These are phyloP conservation scores for Gleditsia sinensis DNA, from an alignment of 306 rosid species.

Conservation along the genomic window DNA sequence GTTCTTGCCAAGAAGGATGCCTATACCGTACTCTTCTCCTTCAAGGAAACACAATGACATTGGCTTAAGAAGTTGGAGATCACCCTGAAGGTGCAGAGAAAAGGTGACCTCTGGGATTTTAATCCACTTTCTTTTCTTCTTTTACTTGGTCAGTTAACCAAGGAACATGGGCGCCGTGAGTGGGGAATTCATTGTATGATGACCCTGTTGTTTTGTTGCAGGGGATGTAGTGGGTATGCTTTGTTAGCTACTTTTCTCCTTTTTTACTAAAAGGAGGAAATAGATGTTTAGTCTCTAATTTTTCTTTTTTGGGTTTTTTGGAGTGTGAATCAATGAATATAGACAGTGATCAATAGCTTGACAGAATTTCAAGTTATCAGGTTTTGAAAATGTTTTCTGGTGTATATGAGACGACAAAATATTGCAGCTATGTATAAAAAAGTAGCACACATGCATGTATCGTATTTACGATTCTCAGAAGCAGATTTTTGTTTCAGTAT, in stretches of 20 bases:
- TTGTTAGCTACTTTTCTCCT: constrained; percentile 37
- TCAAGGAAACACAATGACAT: constrained; percentile 89
- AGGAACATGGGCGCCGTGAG: constrained; percentile 51
- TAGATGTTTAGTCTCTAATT: constrained; percentile 38
- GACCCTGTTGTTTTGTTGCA: constrained; percentile 36
- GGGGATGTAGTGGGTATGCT: constrained; percentile 40
- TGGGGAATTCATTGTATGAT: constrained; percentile 46
- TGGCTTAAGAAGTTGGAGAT: constrained; percentile 70
- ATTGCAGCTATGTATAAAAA: constrained; percentile 5
- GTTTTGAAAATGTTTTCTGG: neutral
- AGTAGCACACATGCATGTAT: constrained; percentile 22
- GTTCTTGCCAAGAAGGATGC: constrained; percentile 78
- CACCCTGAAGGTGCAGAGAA: constrained; percentile 51
- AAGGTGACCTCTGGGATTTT: constrained; percentile 45
- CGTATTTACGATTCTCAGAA: neutral
- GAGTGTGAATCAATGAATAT: constrained; percentile 50
- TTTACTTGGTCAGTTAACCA: constrained; percentile 23
- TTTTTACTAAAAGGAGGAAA: constrained; percentile 40
- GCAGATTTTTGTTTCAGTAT: neutral
- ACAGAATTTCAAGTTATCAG: constrained; percentile 29
- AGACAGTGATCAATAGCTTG: constrained; percentile 50
- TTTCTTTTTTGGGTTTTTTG: constrained; percentile 2
- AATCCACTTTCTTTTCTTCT: too few species aligned
- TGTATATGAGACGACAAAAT: neutral
- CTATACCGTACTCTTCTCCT: constrained; percentile 83